phyloP scores from a whole-genome alignment of 179 eudicot genomes.

The Silene noctiflora region DNA sequence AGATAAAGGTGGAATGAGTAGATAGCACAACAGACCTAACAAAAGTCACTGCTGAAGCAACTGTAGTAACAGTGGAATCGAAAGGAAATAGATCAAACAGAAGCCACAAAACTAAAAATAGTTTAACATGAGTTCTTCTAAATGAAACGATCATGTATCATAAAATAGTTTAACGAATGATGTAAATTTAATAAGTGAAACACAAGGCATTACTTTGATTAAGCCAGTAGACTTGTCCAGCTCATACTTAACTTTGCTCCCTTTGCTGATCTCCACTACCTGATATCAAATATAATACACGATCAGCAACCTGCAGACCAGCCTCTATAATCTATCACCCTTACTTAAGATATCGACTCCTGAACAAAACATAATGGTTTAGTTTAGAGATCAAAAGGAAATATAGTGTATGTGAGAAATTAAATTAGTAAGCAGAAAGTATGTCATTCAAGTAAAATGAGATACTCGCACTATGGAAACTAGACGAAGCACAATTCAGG shows the following conservation, averaged over 20 bases:
- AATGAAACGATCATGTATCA: not conserved
- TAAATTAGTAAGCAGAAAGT: not conserved
- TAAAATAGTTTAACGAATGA: not conserved
- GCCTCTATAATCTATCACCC: not conserved
- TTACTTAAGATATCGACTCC: not conserved
- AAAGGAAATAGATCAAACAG: not conserved
- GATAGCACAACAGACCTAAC: no score
- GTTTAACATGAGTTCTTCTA: not conserved
- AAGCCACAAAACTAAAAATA: not conserved
- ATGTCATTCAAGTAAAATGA: not conserved
- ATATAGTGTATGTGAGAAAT: not conserved
- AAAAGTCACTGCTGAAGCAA: no score
- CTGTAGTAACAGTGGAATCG: no score
- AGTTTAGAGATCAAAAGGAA: not conserved
- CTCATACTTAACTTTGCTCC: conserved; percentile 94
- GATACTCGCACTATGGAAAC: not conserved
- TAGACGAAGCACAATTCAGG: not conserved
- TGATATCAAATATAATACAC: conserved; percentile 27
- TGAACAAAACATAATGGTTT: not conserved
- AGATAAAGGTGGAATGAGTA: no score
- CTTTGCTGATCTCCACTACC: conserved; percentile 93
- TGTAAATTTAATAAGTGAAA: not conserved
- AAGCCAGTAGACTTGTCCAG: conserved; percentile 86
- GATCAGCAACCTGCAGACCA: not conserved
- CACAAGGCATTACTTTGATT: conserved; percentile 50